Percentiles rank a stretch among this genome's conserved stretches.
Conservation (phyloP, 2,329 filamentous ascomycete species). For the Aspergillus eucalypticola region DNA sequence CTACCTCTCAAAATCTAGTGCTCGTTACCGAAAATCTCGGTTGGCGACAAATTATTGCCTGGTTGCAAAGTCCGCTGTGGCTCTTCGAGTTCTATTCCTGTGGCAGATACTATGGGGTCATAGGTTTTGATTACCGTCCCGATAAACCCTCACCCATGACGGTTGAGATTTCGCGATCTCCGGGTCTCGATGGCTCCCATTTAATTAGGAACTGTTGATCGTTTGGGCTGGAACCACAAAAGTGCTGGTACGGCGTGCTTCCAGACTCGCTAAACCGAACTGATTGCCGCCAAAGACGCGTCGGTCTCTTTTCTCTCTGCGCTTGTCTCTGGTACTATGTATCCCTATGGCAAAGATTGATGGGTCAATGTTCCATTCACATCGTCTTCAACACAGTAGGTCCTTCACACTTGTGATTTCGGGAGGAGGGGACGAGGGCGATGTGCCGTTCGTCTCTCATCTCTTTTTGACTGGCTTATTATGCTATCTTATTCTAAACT, state of each 20-base stretch:
- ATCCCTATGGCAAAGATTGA: background rate
- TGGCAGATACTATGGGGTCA: background rate
- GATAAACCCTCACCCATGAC: background rate
- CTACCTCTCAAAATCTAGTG: background rate
- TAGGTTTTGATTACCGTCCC: background rate
- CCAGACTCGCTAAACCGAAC: conserved; percentile 10
- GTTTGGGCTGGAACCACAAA: conserved; percentile 17
- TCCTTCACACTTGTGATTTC: too few species aligned
- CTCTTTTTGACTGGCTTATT: too few species aligned
- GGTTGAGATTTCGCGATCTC: conserved; percentile 10
- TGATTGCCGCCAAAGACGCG: conserved; percentile 17
- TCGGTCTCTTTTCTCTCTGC: conserved; percentile 11
- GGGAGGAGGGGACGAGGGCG: too few species aligned
- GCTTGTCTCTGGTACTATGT: conserved; percentile 7
- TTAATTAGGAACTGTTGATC: conserved; percentile 22
- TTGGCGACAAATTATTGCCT: conserved; percentile 3
- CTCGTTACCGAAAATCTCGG: background rate
- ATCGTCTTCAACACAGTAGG: background rate
- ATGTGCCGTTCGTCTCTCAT: too few species aligned
- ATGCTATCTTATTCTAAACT: too few species aligned
- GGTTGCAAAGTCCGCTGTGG: background rate
- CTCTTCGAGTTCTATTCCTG: conserved; percentile 6
- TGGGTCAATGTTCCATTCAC: background rate
- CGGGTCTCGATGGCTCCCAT: conserved; percentile 10
- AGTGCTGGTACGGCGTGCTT: conserved; percentile 4